A percentile compares a stretch with the other conserved stretches of the same genome.
Evolutionary conservation across 805 yeast species (phyloP).

Genomic region (Barnettozyma botsteinii): DNA sequence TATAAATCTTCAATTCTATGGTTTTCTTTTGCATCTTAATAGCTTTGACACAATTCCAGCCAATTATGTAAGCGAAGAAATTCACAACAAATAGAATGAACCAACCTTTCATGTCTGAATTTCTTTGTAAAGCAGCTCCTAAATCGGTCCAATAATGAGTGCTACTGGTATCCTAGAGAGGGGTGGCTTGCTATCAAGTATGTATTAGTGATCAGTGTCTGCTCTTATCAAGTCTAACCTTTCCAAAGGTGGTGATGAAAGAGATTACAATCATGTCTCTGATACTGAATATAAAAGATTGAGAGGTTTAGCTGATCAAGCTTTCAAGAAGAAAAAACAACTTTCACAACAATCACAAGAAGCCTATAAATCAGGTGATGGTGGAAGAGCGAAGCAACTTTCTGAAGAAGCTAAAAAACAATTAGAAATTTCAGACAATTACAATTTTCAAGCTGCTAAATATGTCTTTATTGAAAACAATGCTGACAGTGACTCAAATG

Average conservation of each 20-base stretch:
- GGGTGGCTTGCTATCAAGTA: conserved; percentile 8
- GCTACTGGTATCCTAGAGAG: conserved; percentile 7
- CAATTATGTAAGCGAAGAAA: background rate
- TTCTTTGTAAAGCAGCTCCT: too few relatives aligned
- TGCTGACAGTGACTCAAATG: conserved; percentile 76
- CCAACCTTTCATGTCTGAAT: background rate
- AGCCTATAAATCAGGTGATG: conserved; percentile 74
- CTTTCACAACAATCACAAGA: conserved; percentile 63
- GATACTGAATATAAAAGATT: conserved; percentile 49
- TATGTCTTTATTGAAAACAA: conserved; percentile 86
- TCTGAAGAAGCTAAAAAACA: conserved; percentile 64
- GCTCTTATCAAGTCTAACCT: background rate
- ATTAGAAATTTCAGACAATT: conserved; percentile 54
- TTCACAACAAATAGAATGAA: background rate
- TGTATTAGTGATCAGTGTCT: background rate
- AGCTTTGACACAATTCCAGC: background rate
- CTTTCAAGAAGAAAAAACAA: conserved; percentile 49
- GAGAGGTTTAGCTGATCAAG: conserved; percentile 63
- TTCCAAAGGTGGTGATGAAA: conserved; percentile 6
- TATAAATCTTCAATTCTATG: too few relatives aligned
- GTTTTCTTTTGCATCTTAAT: too few relatives aligned
- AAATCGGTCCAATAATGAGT: conserved; percentile 10
- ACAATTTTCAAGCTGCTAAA: conserved; percentile 80
- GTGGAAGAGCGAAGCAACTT: conserved; percentile 62
- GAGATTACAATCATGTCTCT: conserved; percentile 12